Evolutionary conservation across 1,284 basidiomycete species (phyloP), one percentile per base, ranked within the genome.

Genomic region (Phenoliferia sp.): DNA sequence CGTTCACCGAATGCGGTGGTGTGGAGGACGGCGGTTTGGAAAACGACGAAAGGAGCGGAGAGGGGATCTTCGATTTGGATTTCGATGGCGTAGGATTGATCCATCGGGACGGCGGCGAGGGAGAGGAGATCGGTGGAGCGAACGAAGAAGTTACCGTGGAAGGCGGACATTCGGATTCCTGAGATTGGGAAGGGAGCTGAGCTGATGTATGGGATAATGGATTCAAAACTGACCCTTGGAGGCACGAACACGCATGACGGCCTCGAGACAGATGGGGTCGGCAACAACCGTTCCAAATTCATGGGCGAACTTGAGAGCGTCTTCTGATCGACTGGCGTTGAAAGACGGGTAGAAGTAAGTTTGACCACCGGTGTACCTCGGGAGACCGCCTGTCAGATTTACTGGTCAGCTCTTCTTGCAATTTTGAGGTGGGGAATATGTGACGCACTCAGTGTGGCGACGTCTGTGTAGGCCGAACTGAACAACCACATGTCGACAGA

Each of bases 401-500:
- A 35, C 59, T 35, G n/a, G 33, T 64, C 55, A 62, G 54, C 29
- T 29, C 59, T 32, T 17, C 10, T 19, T n/a, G 62, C 34, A 32
- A 33, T 31, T 35, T 17, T 9, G 19, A 31, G n/a, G 29, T 39
- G 32, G 3, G 1, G 35, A 39, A 19, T 10, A 56, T 3, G 74
- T 73, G 32, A 66, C 70, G 35, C 77, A 90, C 90, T 87, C 39
- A 96, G 84, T 67, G 89, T 94, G 2, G 96, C 93, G 50, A 99
- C 92, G 80, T 99, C 96, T 73, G 95, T 94, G 79, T 99, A 99
- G 32, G 85, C 84, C 19, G 92, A 85, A 69, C 90, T 90, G 82
- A 97, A 98, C 63, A 99, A 84, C 88, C 97, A 99, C 95, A 99
- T 98, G 80, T 99, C 95, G 64, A 99, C 94, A 0, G 94, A 94